phyloP scores from a whole-genome alignment of 2,329 filamentous ascomycete species.

The Epichloe uncinata region DNA sequence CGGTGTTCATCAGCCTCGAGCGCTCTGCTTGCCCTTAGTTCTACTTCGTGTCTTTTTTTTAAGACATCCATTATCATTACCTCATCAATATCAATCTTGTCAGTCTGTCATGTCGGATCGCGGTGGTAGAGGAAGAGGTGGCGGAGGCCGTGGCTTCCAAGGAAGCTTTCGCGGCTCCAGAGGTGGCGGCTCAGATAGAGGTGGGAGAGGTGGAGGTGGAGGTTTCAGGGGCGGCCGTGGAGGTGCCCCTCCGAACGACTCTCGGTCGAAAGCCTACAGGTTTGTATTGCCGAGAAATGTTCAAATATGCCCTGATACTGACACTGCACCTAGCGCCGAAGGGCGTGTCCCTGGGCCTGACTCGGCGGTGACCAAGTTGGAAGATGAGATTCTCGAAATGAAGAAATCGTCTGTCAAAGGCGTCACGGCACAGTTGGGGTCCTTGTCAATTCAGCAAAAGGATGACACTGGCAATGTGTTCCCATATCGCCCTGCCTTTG shows the following conservation, averaged over 20 bases:
- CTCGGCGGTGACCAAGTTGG: slow-evolving; percentile 20
- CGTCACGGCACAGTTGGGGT: slow-evolving; percentile 24
- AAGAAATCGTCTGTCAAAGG: slow-evolving; percentile 15
- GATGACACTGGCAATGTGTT: slow-evolving; percentile 18
- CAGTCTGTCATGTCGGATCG: slow-evolving; percentile 15
- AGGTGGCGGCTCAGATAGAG: slow-evolving; percentile 9
- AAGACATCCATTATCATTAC: too few species aligned
- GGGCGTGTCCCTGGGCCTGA: slow-evolving; percentile 13
- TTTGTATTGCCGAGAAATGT: slow-evolving; percentile 2
- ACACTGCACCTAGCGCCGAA: slow-evolving; percentile 11
- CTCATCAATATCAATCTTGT: neutral
- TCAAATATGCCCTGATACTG: neutral
- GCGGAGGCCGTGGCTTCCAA: slow-evolving; percentile 8
- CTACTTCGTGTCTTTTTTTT: too few species aligned
- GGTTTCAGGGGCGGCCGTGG: slow-evolving; percentile 8
- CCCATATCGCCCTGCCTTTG: slow-evolving; percentile 36
- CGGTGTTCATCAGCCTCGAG: neutral
- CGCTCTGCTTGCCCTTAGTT: neutral
- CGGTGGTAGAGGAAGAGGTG: slow-evolving; percentile 12
- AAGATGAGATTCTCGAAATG: slow-evolving; percentile 24
- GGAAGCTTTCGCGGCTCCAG: slow-evolving; percentile 4
- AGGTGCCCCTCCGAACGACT: slow-evolving; percentile 11
- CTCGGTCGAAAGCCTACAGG: slow-evolving; percentile 10
- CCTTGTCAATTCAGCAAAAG: slow-evolving; percentile 17
- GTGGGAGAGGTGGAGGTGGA: slow-evolving; percentile 4